These are phyloP conservation scores for Oenanthe sinensis DNA, from an alignment of 129 eudicot species.

Conservation along the genomic window DNA sequence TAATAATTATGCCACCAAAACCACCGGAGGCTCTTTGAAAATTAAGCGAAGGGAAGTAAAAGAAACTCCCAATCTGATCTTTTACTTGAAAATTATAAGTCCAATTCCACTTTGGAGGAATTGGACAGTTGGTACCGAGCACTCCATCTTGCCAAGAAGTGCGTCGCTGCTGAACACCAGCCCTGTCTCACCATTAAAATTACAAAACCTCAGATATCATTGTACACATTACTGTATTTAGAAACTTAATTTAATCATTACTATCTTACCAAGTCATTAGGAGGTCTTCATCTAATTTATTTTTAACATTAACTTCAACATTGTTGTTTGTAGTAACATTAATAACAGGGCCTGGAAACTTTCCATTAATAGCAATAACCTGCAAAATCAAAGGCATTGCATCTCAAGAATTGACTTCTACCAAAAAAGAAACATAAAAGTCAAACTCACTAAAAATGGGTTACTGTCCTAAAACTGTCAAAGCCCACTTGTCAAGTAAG, in stretches of 20 bases:
- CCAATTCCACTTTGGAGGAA: constrained; percentile 98
- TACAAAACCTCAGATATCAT: constrained; percentile 11
- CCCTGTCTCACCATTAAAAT: constrained; percentile 42
- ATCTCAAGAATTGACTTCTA: constrained; percentile 3
- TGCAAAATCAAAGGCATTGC: constrained; percentile 31
- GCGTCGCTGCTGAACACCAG: constrained; percentile 74
- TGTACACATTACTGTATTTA: background rate
- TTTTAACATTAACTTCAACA: constrained; percentile 73
- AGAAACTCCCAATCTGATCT: constrained; percentile 95
- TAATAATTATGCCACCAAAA: constrained; percentile 59
- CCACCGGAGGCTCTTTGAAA: constrained; percentile 91
- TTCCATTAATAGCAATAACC: constrained; percentile 88
- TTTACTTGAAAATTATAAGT: constrained; percentile 83
- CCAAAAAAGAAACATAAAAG: background rate
- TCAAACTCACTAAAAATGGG: background rate
- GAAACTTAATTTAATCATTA: background rate
- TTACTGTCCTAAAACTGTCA: too few relatives aligned
- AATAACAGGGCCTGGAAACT: constrained; percentile 80
- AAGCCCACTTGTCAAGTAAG: constrained; percentile 6
- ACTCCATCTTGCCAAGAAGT: constrained; percentile 90
- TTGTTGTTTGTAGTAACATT: constrained; percentile 88
- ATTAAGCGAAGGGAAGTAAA: constrained; percentile 86
- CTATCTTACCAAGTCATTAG: constrained; percentile 66
- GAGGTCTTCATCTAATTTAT: constrained; percentile 76
- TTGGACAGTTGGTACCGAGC: constrained; percentile 88